Evolutionary conservation across 768 basidiomycete genomes (phyloP).

Genomic region (Termitomyces sp.): DNA sequence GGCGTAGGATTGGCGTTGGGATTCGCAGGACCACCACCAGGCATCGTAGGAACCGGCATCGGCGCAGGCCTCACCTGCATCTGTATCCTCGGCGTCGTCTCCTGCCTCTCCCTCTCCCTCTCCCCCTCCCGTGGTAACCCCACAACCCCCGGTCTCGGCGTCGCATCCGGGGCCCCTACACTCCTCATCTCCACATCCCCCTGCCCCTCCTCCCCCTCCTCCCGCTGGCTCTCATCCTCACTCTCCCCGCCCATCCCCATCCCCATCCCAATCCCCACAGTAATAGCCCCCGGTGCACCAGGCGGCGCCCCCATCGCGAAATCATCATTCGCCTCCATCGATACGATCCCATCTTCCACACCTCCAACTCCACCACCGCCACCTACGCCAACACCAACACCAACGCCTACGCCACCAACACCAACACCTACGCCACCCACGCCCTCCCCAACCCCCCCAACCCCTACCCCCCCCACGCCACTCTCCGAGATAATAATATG

Average conservation of each 20-base stretch:
- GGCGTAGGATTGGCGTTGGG: no score
- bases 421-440: conserved; percentile 21
- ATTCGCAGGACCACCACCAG: no score
- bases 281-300: conserved; percentile 79
- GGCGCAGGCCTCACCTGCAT: no score
- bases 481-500: conserved; percentile 42
- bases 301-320: conserved; percentile 90
- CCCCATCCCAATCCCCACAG: conserved; percentile 24
- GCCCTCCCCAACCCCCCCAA: conserved; percentile 20
- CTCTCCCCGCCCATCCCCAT: conserved; percentile 23
- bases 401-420: conserved; percentile 27
- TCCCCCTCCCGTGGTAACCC: conserved; percentile 38
- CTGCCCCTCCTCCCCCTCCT: conserved; percentile 20
- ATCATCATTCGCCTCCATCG: conserved; percentile 79
- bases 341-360: conserved; percentile 75
- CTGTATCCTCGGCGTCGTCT: background rate
- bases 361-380: conserved; percentile 38
- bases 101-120: background rate
- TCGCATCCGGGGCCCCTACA: conserved; percentile 47
- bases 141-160: conserved; percentile 60
- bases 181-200: conserved; percentile 17
- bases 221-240: conserved; percentile 21
- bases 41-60: no score
- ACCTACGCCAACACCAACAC: conserved; percentile 30
- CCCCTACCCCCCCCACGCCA: background rate